Evolutionary conservation across 2,329 filamentous ascomycete genomes (phyloP), one percentile per base, ranked within the genome.

Genomic region (Aspergillus floridensis): DNA sequence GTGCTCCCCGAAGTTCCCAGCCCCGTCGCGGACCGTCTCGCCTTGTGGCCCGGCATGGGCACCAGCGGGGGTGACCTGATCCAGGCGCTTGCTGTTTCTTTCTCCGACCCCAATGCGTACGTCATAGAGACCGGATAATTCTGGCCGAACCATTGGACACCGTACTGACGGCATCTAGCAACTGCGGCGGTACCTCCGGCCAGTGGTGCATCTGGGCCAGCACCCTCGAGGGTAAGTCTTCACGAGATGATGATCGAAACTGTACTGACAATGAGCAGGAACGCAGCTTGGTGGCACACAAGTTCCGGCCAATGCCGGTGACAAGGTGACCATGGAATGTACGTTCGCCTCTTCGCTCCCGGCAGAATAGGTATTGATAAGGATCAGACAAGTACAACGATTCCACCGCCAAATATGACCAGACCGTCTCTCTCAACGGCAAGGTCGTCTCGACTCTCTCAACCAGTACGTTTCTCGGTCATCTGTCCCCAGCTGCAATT

Each of bases 161-260:
- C 32, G 12, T 8, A 16, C 54, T 60, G 48, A 60, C 47, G 8
- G 14, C 32, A 14, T 53, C 47, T 38, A 69, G 67, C 10, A 71
- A 72, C 60, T 74, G 71, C 26, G 70, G 71, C 5, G 71, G 65
- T 0, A 67, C 41, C 1, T 52, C 61, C 10, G 72, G 72, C 22
- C 69, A 74, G 51, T 74, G 72, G 72, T 74, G 72, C 49, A 66
- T 65, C 1, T 74, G 70, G 66, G 72, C 71, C 10, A 73, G 71
- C 48, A 72, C 70, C 0, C 65, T 73, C 7, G 63, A 72, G 53
- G 68, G 66, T 55, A 63, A 47, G 7, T 12, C 11, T 16, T 4
- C 26, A 22, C 4, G 26, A 5, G n/a, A 11, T 14, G 4, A 46
- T 35, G 1, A 5, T 21, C 5, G 5, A 4, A 4, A 21, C 1